Base-by-base conservation (phyloP, 176 grass and related monocot species). In the Cenchrus americanus region DNA sequence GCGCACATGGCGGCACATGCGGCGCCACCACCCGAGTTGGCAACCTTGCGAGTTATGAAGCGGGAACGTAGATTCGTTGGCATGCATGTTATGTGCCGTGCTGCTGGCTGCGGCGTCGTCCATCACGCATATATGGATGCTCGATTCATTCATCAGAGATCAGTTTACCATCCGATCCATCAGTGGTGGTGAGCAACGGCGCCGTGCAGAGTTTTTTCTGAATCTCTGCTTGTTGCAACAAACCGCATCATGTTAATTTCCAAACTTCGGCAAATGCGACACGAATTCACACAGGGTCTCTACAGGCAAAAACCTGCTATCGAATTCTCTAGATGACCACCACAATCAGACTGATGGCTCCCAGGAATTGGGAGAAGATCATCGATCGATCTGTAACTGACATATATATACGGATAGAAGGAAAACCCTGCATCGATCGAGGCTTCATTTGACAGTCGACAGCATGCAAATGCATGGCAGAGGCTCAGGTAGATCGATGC, bases 1-100 rank as follows among this genome's bases (percentile, higher is more conserved):
- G 26, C 34, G 87, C 87, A 89, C 87, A 89, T 89, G 87, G 78
- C 63, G 13, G 82, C 87, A 89, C 87, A 89, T 89, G 87, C 30
- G 1, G 83, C 87, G 71, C 51, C 76, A 18, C 44, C 77, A 77
- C 77, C 82, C 77, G 69, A 80, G 77, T 76, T 81, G 87, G 82
- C 77, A 85, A 57, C 82, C 71, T 62, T 44, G 76, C 32, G 76
- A 70, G 87, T 62, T 75, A 81, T 76, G 69, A 54, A 80, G 51
- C 77, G 47, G 27, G 73, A 70, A 70, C 64, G 71, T 34, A 70
- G 82, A 72, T 82, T 73, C 48, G 83, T 82, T 85, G 87, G 77
- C 82, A 85, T 64, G 82, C 87, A 77, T 81, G 59, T 76, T 76
- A 53, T 66, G 77, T 68, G 77, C 77, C 48, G 64, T 13, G 5